Percentiles rank a stretch among this genome's conserved stretches.
Conservation (phyloP, 2,329 filamentous ascomycete species). For the Fusarium sp. region DNA sequence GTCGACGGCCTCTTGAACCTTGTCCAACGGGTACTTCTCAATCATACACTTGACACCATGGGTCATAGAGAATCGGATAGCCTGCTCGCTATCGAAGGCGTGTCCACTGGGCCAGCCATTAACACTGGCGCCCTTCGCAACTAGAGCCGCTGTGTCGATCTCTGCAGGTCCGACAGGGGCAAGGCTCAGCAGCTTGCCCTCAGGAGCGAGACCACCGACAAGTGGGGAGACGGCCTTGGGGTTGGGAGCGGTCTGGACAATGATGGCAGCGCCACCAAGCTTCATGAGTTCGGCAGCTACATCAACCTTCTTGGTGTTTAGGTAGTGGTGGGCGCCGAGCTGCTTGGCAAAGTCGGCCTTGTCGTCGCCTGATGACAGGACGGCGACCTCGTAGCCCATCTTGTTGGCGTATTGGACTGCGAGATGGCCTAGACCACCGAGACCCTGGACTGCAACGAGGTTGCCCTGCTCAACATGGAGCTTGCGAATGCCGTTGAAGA, state of each 20-base stretch:
- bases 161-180: conserved; percentile 65
- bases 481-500: conserved; percentile 73
- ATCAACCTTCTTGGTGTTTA: conserved; percentile 68
- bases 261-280: conserved; percentile 73
- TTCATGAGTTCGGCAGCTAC: conserved; percentile 64
- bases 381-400: conserved; percentile 83
- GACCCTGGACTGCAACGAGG: conserved; percentile 74
- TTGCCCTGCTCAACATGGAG: conserved; percentile 66
- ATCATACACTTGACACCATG: conserved; percentile 76
- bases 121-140: conserved; percentile 70
- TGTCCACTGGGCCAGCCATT: conserved; percentile 76
- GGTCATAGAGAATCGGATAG: conserved; percentile 74
- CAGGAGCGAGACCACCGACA: conserved; percentile 66
- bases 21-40: conserved; percentile 73
- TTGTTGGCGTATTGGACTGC: conserved; percentile 82
- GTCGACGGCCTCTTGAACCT: conserved; percentile 63
- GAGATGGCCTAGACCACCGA: conserved; percentile 83
- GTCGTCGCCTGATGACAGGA: conserved; percentile 74
- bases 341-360: conserved; percentile 77
- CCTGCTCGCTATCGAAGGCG: conserved; percentile 74
- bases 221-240: conserved; percentile 68
- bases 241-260: conserved; percentile 76
- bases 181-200: conserved; percentile 74
- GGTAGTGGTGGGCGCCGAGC: conserved; percentile 62
- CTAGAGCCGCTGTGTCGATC: conserved; percentile 60